Conservation (phyloP, 768 basidiomycete genomes). For the Tricholoma sp. region DNA sequence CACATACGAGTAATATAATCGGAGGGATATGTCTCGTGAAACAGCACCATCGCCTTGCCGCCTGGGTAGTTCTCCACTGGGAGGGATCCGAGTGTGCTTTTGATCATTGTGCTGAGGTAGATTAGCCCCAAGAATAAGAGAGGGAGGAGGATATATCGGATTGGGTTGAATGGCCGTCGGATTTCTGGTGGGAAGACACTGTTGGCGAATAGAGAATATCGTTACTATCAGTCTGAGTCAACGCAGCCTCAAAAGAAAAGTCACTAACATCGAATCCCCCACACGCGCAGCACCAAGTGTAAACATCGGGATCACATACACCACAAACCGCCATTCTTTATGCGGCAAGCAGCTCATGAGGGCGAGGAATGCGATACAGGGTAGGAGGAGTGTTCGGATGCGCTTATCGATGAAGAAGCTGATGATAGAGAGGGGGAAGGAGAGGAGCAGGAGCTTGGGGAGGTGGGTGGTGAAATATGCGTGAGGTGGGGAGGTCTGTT, state of each 20-base stretch:
- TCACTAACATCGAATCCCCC: conserved; percentile 57
- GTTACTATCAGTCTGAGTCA: too few species aligned
- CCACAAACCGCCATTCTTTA: conserved; percentile 97
- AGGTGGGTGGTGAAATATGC: conserved; percentile 64
- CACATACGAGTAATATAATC: conserved; percentile 16
- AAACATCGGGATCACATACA: conserved; percentile 78
- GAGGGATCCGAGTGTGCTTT: conserved; percentile 46
- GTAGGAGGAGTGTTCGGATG: conserved; percentile 45
- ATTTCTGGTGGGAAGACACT: too few species aligned
- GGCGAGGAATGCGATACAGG: conserved; percentile 48
- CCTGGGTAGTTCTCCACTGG: conserved; percentile 88
- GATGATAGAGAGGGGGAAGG: conserved; percentile 56
- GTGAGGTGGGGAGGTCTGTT: conserved; percentile 63
- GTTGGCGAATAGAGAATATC: too few species aligned
- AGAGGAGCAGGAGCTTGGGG: conserved; percentile 71
- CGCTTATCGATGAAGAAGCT: conserved; percentile 45
- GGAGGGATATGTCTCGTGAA: conserved; percentile 51
- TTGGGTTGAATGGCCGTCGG: too few species aligned
- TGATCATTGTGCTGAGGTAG: conserved; percentile 45
- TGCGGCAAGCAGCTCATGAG: conserved; percentile 77
- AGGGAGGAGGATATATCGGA: too few species aligned
- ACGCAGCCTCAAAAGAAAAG: not conserved
- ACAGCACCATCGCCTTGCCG: conserved; percentile 57
- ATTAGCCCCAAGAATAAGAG: not conserved
- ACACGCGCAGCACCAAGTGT: conserved; percentile 77